Evolutionary conservation across 257 asterid genomes (phyloP), one percentile per base, ranked within the genome.

Genomic region (Prunella vulgaris): DNA sequence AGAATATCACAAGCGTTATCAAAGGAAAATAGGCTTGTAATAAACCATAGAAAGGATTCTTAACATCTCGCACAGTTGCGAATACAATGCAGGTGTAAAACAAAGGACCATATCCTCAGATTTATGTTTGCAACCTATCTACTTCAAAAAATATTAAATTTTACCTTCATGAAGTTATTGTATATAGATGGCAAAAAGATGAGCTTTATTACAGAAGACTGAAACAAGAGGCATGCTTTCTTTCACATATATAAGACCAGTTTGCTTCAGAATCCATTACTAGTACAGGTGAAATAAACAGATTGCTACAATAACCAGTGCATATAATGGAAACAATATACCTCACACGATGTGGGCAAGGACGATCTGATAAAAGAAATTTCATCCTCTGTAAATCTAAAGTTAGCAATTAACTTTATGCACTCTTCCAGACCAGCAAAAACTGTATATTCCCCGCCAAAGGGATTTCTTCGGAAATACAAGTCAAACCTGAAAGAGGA

Each of bases 361-460:
- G 90, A 67, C 4, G 82, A 69, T 67, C 79, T 78, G 64, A 93
- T 48, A 72, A 93, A 93, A 70, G 86, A 86, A 70, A 93, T 88
- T 69, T 93, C 97, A 48, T 93, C 97, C 52, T 87, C 96, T 18
- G 85, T 79, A 62, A 93, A 82, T 74, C 61, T 84, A 68, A 90
- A 93, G 80, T 88, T 88, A 32, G 99, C 99, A 64, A 93, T 85
- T 71, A 93, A 74, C 87, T 72, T 90, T 75, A 90, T 88, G 81
- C 99, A 90, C 85, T 93, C 97, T 81, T 93, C 99, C 70, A 93
- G 80, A 70, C 99, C 99, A 74, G 96, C 99, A 84, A 90, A 90
- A 48, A 90, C 76, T 35, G 99, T 90, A 74, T 87, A 93, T 85
- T 93, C 99, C 63, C 97, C 99, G 13, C 99, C 99, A 87, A 90